A percentile compares a stretch with the other conserved stretches of the same genome.
These are phyloP conservation scores for Dinochytrium kinnereticum DNA, from an alignment of 371 early-diverging fungal genomes.

Conservation along the genomic window DNA sequence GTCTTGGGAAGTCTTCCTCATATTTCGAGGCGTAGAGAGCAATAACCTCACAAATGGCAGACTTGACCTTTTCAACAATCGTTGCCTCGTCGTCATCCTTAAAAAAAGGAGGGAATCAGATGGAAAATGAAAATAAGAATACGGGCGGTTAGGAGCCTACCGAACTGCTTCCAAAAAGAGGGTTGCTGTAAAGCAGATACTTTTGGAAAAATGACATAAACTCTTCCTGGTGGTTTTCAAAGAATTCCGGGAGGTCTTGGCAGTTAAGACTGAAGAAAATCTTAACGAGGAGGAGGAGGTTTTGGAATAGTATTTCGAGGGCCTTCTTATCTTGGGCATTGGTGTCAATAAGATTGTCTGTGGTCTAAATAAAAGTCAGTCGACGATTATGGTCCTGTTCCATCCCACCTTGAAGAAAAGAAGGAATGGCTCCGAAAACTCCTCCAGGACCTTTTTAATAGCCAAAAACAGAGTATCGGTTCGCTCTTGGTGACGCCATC, in stretches of 20 bases:
- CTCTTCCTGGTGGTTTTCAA: slow-evolving; percentile 83
- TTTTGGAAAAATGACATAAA: slow-evolving; percentile 84
- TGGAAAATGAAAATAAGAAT: not conserved
- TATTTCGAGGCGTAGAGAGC: slow-evolving; percentile 88
- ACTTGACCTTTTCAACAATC: slow-evolving; percentile 83
- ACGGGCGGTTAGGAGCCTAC: slow-evolving; percentile 44
- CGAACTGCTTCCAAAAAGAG: slow-evolving; percentile 63
- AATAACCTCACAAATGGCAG: slow-evolving; percentile 87
- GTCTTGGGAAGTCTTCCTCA: slow-evolving; percentile 81
- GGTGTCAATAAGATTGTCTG: slow-evolving; percentile 77
- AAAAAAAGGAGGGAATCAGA: no score
- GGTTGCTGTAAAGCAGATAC: slow-evolving; percentile 82
- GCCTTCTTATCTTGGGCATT: slow-evolving; percentile 66
- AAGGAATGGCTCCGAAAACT: slow-evolving; percentile 81
- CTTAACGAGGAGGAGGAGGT: slow-evolving; percentile 78
- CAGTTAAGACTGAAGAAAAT: slow-evolving; percentile 90
- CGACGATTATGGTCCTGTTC: not conserved
- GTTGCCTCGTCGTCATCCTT: slow-evolving; percentile 88
- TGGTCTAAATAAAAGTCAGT: slow-evolving; percentile 57
- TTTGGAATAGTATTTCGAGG: slow-evolving; percentile 73
- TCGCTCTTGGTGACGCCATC: slow-evolving; percentile 87
- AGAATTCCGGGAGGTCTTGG: slow-evolving; percentile 96
- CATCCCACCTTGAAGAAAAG: slow-evolving; percentile 71
- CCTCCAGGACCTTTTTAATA: slow-evolving; percentile 89
- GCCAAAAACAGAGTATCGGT: slow-evolving; percentile 79